Base-by-base conservation (phyloP, 2,329 filamentous ascomycete genomes). In the Calcarisporium arbuscula region DNA sequence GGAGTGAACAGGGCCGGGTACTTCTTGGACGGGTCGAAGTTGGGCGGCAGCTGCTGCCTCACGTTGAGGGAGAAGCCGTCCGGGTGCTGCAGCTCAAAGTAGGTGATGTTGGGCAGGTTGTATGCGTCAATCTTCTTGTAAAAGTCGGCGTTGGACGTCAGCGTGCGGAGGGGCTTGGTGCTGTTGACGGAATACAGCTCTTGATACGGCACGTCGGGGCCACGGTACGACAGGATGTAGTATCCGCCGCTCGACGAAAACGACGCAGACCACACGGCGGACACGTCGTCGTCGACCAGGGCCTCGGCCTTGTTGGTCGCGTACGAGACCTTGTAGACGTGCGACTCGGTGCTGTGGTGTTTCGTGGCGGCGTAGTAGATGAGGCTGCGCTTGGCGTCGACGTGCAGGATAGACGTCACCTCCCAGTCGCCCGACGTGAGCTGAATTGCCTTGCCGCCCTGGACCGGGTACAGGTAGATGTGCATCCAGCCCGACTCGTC, bases 401-500 rank as follows among this genome's bases (percentile, higher is more conserved):
- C 64, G 45, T 78, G 74, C 22, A 77, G 56, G 30, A 84, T 70
- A 0, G 62, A 46, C 0, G 64, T 61, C 3, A 84, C 79, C 48
- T 85, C 80, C 75, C 77, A 85, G 14, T 80, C 64, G 4, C 80
- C 80, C 4, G 64, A 60, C 0, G 80, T 84, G n/a, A 84, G 64
- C 3, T 74, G 62, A 4, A 72, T 68, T 3, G 70, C 61, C 26
- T 70, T 57, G 16, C 72, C 71, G 2, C 73, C 73, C 11, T 68
- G 56, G 14, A 80, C 65, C 0, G 77, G 68, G 49, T 76, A 75
- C 1, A 84, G 60, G 49, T 83, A 84, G 29, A 84, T 59, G 48
- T 85, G 80, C 70, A 82, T 70, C 74, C 78, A 85, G 14, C 79
- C 80, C 6, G 71, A 73, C 41, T 74, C 68, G 36, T 85, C 80